Evolutionary conservation across 352 stramenopile species (phyloP), one percentile per base, ranked within the genome.

Genomic region (Globisporangium recalcitrans): DNA sequence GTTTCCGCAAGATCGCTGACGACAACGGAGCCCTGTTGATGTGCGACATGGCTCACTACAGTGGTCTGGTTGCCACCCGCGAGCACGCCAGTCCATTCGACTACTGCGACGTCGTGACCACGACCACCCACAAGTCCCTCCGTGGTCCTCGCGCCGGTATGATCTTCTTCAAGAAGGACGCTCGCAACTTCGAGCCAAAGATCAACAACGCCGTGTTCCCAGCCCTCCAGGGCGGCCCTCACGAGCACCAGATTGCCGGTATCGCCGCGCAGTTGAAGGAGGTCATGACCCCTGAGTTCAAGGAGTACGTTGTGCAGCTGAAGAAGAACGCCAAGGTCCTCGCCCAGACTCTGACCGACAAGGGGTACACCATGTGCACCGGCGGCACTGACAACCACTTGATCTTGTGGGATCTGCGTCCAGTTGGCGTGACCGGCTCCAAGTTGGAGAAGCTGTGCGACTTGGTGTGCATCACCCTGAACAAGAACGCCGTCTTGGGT

Each of bases 21-120:
- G 95, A 95, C 64, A 99, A 99, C 66, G 97, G 97, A 49, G 79
- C 95, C 29, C 78, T 99, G 62, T 78, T 99, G 26, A 98, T 99
- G 87, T 98, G 97, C 72, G 97, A 99, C 77, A 99, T 99, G 97
- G 97, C 97, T 8, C 97, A 99, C 79, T 99, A 99, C 80, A 98
- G 86, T 52, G 97, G 97, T 52, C 85, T 99, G 21, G 96, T 99
- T 2, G 97, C 89, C 26, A 98, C 96, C n/a, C 70, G 86, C 46
- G 96, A 99, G 71, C 94, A 96, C 68, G 73, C 73, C 10, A 97
- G 77, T 75, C 97, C 97, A 13, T 99, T 99, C 74, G 84, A 98
- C 46, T 98, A 97, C 80, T 98, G 95, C 61, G 97, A 99, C 82
- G 85, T 99, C 22, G 97, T 99, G 5, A 99, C 97, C 22, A 99